A percentile compares a stretch with the other conserved stretches of the same genome.
These are phyloP conservation scores for Myrica gale DNA, from an alignment of 306 rosid genomes.

Conservation along the genomic window DNA sequence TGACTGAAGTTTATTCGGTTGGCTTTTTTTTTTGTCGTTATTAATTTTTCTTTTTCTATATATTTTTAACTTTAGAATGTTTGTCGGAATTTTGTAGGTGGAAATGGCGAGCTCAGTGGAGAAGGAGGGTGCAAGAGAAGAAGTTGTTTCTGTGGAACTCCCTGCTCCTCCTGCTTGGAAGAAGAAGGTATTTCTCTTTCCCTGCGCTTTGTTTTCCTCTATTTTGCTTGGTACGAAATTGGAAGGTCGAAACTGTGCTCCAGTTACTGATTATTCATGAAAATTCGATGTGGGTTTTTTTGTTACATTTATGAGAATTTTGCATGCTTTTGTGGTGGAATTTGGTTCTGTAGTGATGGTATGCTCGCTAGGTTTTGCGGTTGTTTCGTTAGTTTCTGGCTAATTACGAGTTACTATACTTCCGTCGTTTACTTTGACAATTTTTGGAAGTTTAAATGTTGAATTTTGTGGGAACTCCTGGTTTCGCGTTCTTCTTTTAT, in stretches of 20 bases:
- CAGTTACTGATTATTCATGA: constrained; percentile 9
- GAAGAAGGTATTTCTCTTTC: constrained; percentile 59
- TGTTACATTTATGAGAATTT: constrained; percentile 22
- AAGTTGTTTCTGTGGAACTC: constrained; percentile 74
- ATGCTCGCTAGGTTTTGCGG: constrained; percentile 43
- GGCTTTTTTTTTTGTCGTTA: not conserved
- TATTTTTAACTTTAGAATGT: constrained; percentile 9
- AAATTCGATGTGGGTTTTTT: constrained; percentile 25
- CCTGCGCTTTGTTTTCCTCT: not conserved
- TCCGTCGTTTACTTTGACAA: constrained; percentile 15
- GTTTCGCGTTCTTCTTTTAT: not conserved
- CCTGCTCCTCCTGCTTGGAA: constrained; percentile 98
- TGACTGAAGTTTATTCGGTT: constrained; percentile 7
- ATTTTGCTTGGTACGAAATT: constrained; percentile 9
- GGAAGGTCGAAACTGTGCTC: not conserved
- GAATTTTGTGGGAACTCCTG: constrained; percentile 23
- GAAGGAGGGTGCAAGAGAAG: constrained; percentile 57
- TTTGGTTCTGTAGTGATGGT: constrained; percentile 29
- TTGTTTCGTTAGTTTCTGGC: constrained; percentile 23
- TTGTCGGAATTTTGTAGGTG: constrained; percentile 49
- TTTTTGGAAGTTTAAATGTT: constrained; percentile 27
- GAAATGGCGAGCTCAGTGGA: constrained; percentile 81
- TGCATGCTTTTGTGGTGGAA: constrained; percentile 26
- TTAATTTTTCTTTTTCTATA: not conserved
- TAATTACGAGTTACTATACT: constrained; percentile 30